Evolutionary conservation across 1,139 yeast species (phyloP).

Genomic region (Zygosaccharomyces pseudobailii): DNA sequence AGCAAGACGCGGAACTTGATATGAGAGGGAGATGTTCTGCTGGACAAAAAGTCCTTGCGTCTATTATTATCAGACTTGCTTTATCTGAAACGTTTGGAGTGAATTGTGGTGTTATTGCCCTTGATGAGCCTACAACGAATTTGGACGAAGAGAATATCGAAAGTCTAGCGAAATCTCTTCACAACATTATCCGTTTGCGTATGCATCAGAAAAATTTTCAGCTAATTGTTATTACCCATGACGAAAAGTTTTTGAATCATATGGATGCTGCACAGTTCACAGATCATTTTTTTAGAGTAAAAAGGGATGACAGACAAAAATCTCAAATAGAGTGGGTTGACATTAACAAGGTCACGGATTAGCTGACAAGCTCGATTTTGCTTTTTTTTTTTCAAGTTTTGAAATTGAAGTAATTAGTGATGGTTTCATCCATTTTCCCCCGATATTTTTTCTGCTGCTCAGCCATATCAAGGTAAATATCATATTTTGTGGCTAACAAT

Average conservation of each 20-base stretch:
- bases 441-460: constrained; percentile 35
- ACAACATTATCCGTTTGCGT: constrained; percentile 69
- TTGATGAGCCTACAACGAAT: constrained; percentile 98
- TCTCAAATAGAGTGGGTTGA: constrained; percentile 62
- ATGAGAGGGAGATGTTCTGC: constrained; percentile 99
- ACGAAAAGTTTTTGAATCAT: constrained; percentile 79
- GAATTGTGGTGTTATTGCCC: constrained; percentile 90
- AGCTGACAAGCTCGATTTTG: too few relatives aligned
- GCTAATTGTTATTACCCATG: constrained; percentile 91
- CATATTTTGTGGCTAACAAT: constrained; percentile 33
- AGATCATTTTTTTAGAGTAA: constrained; percentile 82
- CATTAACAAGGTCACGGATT: constrained; percentile 37
- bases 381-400: too few relatives aligned
- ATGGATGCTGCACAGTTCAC: constrained; percentile 84
- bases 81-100: constrained; percentile 94
- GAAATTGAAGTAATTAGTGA: background rate
- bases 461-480: constrained; percentile 38
- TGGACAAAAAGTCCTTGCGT: constrained; percentile 93
- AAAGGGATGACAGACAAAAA: constrained; percentile 73
- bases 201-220: constrained; percentile 84
- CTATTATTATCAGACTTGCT: constrained; percentile 85
- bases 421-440: constrained; percentile 21
- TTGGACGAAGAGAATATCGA: constrained; percentile 86
- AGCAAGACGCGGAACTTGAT: constrained; percentile 85
- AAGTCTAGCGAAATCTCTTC: constrained; percentile 76